Evolutionary conservation across 192 early-diverging fungal species (phyloP).

Genomic region (Backusella parvicylindrica): DNA sequence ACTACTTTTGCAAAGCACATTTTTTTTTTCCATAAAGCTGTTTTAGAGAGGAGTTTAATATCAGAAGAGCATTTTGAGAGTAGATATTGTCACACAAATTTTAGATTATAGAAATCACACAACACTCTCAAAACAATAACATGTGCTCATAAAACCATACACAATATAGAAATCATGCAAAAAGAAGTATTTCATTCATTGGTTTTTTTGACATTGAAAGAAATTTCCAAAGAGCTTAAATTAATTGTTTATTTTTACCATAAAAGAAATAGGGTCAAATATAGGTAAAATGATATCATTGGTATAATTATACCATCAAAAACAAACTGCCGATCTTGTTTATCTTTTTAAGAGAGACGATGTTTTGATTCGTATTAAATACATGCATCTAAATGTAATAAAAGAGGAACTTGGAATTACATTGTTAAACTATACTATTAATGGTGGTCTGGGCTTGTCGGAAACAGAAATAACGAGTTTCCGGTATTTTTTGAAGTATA

Average conservation of each 20-base stretch:
- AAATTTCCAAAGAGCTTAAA: background rate
- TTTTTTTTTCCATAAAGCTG: background rate
- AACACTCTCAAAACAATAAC: background rate
- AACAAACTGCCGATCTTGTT: background rate
- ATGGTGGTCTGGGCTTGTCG: background rate
- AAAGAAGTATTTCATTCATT: background rate
- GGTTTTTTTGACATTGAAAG: background rate
- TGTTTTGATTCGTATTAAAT: background rate
- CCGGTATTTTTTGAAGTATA: background rate
- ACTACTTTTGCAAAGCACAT: background rate
- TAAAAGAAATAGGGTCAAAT: background rate
- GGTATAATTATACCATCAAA: background rate
- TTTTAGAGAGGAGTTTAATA: background rate
- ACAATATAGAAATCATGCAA: background rate
- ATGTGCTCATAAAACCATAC: background rate
- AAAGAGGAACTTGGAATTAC: background rate
- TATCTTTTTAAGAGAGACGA: background rate
- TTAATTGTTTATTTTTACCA: background rate
- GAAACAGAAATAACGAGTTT: background rate
- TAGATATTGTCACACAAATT: background rate
- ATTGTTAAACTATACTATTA: background rate
- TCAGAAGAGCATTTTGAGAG: background rate
- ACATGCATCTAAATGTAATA: too few relatives aligned
- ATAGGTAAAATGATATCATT: background rate
- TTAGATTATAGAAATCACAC: background rate